Conservation (phyloP, 768 basidiomycete species). For the Naematelia aurantialba region DNA sequence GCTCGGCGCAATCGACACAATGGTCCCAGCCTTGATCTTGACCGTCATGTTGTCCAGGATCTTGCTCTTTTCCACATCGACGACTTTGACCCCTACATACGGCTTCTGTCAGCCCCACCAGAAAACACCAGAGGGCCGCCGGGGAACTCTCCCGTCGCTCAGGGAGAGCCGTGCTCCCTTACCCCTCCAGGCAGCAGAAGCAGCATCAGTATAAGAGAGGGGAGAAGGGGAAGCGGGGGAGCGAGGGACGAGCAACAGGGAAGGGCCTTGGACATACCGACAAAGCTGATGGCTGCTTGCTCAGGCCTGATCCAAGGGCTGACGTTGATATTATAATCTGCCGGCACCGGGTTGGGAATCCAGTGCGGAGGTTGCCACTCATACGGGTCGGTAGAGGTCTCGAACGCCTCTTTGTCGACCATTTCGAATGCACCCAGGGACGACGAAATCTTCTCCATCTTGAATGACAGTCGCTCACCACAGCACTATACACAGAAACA, state of each 20-base stretch:
- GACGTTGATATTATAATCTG: conserved; percentile 12
- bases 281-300: conserved; percentile 23
- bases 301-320: conserved; percentile 30
- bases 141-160: too few species aligned
- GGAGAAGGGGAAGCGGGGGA: too few species aligned
- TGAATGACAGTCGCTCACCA: too few species aligned
- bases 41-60: conserved; percentile 26
- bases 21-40: conserved; percentile 26
- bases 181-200: too few species aligned
- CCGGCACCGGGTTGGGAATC: conserved; percentile 19
- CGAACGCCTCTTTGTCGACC: conserved; percentile 9
- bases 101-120: too few species aligned
- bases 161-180: too few species aligned
- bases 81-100: conserved; percentile 21
- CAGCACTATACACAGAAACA: too few species aligned
- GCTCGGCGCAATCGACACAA: conserved; percentile 19
- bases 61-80: conserved; percentile 25
- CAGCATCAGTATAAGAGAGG: too few species aligned
- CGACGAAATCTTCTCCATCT: conserved; percentile 7
- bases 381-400: conserved; percentile 8
- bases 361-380: conserved; percentile 25
- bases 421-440: conserved; percentile 13
- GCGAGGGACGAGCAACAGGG: too few species aligned
- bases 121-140: too few species aligned
- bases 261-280: conserved; percentile 20